phyloP scores from a whole-genome alignment of 371 early-diverging fungal species.

The Mucor indicus region DNA sequence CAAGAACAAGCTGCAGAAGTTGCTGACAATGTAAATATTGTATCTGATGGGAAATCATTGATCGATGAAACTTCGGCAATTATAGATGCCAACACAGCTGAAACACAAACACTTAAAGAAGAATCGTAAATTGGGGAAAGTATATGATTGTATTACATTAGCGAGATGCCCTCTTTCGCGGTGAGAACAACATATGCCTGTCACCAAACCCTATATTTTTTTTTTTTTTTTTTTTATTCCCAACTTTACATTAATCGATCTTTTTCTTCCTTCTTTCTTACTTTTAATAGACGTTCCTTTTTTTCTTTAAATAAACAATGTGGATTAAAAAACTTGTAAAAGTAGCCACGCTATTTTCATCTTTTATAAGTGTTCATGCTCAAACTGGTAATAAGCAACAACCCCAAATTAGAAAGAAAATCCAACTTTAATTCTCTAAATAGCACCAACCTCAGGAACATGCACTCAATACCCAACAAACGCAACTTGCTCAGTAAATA shows the following conservation, averaged over 20 bases:
- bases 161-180: background rate
- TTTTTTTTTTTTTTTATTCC: background rate
- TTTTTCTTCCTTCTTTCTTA: background rate
- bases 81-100: no score
- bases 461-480: constrained; percentile 17
- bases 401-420: background rate
- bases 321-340: constrained; percentile 6
- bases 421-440: background rate
- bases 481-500: constrained; percentile 18
- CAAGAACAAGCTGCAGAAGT: constrained; percentile 30
- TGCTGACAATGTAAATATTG: constrained; percentile 32
- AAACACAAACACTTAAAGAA: background rate
- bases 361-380: background rate
- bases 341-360: background rate
- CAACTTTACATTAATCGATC: background rate
- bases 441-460: constrained; percentile 8
- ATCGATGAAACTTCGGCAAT: no score
- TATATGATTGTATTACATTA: background rate
- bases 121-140: background rate
- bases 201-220: no score
- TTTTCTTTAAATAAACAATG: constrained; percentile 5
- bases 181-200: constrained; percentile 14
- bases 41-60: no score
- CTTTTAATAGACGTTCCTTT: background rate
- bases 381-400: constrained; percentile 6